Evolutionary conservation across 345 rosid genomes (phyloP).

Genomic region (Stellera chamaejasme): DNA sequence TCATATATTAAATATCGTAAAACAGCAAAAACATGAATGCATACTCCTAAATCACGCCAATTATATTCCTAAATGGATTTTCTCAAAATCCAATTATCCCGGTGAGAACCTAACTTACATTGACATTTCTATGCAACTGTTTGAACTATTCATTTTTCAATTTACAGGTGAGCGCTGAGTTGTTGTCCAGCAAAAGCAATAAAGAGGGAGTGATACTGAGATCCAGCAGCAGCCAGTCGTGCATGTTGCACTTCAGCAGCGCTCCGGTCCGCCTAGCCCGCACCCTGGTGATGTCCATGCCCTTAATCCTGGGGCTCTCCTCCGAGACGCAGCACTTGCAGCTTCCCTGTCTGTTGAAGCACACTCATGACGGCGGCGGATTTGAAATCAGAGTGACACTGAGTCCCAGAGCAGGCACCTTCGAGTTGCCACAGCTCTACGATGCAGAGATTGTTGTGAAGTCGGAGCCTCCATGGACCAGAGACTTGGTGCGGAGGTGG

Average conservation of each 20-base stretch:
- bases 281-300: constrained; percentile 46
- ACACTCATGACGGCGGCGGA: constrained; percentile 48
- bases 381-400: constrained; percentile 32
- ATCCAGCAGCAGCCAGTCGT: constrained; percentile 59
- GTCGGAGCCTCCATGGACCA: constrained; percentile 60
- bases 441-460: constrained; percentile 48
- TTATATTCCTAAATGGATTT: too few relatives aligned
- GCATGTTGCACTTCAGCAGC: constrained; percentile 67
- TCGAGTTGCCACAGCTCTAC: constrained; percentile 47
- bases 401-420: constrained; percentile 60
- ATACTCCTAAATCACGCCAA: too few relatives aligned
- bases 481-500: constrained; percentile 58
- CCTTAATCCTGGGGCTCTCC: constrained; percentile 50
- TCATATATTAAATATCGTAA: too few relatives aligned
- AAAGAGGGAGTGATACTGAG: constrained; percentile 12
- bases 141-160: too few relatives aligned
- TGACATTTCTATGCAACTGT: neutral
- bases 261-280: constrained; percentile 44
- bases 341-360: constrained; percentile 27
- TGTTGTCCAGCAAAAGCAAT: constrained; percentile 35
- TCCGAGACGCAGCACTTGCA: constrained; percentile 55
- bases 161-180: constrained; percentile 57
- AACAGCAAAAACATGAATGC: too few relatives aligned
- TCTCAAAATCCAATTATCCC: too few relatives aligned
- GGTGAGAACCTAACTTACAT: too few relatives aligned